Base-by-base conservation (phyloP, 306 rosid genomes). In the Trifolium subterraneum region DNA sequence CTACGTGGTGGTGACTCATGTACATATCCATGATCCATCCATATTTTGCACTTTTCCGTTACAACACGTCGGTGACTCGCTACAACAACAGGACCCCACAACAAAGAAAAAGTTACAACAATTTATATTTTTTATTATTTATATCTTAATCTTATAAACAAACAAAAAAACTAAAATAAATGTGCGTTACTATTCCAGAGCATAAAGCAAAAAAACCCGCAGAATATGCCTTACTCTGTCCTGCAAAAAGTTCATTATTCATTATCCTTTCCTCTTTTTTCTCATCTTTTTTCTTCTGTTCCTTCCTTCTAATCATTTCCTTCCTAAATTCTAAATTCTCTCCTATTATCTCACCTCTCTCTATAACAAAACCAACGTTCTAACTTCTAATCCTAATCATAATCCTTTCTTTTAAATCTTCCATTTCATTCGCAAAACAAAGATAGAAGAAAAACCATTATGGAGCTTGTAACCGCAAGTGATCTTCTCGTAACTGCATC, bases 201-300 rank as follows among this genome's bases (percentile, higher is more conserved):
- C 81, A 76, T 81, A 81, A 76, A 81, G 78, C 67, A 16, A 58
- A 76, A 68, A 75, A 70, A 10, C 42, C 33, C 56, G 70, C 69
- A 61, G 96, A 88, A 90, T 86, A 86, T 90, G 87, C 96, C 81
- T 88, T 82, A 60, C 86, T 70, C 85, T 58, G 73, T 71, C 70
- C 55, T 33, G 58, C 83, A 76, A 52, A 54, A 54, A 76, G 47
- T 1, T 36, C 39, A 10, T 9, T 41, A 79, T 29, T 4, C 33
- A 27, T 81, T 82, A 76, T 76, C 84, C 79, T 45, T 84, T 85
- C 60, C 81, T 80, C 80, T 39, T n/a, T 31, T 33, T 4, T 1
- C 36, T 63, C 78, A 11, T n/a, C 45, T 6, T 19, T 64, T 12
- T 20, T 19, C 31, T 38, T 33, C 69, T 6, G 60, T 42, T 62